Evolutionary conservation across 139 green algal species (phyloP), one percentile per base, ranked within the genome.

Genomic region (Chlamydomonas sp.): DNA sequence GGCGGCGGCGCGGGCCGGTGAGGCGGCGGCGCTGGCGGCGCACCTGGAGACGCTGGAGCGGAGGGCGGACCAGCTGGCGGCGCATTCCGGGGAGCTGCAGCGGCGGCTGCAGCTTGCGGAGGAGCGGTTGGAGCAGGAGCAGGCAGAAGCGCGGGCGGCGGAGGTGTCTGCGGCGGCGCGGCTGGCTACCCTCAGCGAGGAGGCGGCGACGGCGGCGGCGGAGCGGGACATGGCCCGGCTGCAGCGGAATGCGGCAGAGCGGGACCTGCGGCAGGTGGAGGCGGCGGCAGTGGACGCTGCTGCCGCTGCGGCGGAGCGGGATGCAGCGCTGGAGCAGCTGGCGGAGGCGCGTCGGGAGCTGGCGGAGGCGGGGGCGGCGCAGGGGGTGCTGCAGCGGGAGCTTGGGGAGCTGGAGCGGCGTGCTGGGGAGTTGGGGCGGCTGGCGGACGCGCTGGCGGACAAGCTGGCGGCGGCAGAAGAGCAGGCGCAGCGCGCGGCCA

Each of bases 61-160:
- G 14, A 64, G 75, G 0, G 75, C 84, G 10, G 64, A 75, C 75
- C 61, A 80, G 2, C 17, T 80, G 62, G 49, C 73, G 5, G 73
- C 63, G 7, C 63, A 75, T 3, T n/a, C 83, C 2, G 83, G 83
- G 57, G 84, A 82, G 7, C 59, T 82, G 75, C 84, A 88, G 63
- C 74, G 74, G 63, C 75, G 75, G 62, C 75, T 88, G 3, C 62
- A 69, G 14, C 63, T 2, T 10, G 64, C 64, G 3, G 84, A 82
- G 64, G 75, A 63, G 63, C 63, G 49, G 14, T 63, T 88, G 57
- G 16, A n/a, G 16, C 69, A 49, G 15, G 84, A 82, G 64, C 75
- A 75, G 4, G 76, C 84, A 3, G 84, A 88, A 4, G 75, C 84
- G 12, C 31, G 63, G 9, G 74, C 69, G 6, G 17, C 58, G 5